Percentiles rank a stretch among this genome's conserved stretches.
Evolutionary conservation across 192 early-diverging fungal species (phyloP).

Genomic region (Coemansia sp.): DNA sequence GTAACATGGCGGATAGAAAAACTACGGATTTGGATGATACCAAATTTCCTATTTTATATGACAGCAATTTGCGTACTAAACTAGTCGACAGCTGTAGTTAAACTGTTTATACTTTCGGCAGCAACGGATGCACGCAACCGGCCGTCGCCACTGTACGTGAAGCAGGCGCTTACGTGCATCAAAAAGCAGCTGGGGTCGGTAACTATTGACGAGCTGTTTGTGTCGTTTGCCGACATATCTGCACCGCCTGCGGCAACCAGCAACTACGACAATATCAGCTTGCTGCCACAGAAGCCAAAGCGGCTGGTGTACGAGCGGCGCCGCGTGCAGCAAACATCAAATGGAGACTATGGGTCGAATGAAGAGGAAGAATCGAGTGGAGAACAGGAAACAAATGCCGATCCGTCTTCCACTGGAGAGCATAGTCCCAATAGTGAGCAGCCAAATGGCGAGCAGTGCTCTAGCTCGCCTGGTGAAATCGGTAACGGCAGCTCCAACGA

Average conservation of each 20-base stretch:
- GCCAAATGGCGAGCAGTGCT: too few relatives aligned
- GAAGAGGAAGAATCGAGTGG: too few relatives aligned
- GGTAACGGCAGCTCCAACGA: background rate
- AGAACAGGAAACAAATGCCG: too few relatives aligned
- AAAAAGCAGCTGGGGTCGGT: constrained; percentile 41
- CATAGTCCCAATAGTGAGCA: too few relatives aligned
- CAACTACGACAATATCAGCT: background rate
- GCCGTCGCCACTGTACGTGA: constrained; percentile 39
- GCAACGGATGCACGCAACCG: constrained; percentile 33
- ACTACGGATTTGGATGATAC: background rate
- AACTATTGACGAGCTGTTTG: constrained; percentile 47
- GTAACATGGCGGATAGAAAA: too few relatives aligned
- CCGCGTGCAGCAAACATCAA: too few relatives aligned
- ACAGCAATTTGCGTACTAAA: too few relatives aligned
- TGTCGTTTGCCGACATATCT: constrained; percentile 32
- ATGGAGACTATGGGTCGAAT: too few relatives aligned
- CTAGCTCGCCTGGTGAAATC: background rate
- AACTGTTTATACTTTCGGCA: constrained; percentile 42
- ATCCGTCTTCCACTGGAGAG: too few relatives aligned
- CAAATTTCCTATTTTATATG: constrained; percentile 4
- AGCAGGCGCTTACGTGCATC: constrained; percentile 37
- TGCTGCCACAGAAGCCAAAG: background rate
- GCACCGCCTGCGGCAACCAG: constrained; percentile 7
- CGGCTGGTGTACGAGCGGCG: too few relatives aligned
- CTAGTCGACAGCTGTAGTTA: constrained; percentile 15